Conservation (phyloP, 2,329 filamentous ascomycete genomes). For the Nothopassalora personata region DNA sequence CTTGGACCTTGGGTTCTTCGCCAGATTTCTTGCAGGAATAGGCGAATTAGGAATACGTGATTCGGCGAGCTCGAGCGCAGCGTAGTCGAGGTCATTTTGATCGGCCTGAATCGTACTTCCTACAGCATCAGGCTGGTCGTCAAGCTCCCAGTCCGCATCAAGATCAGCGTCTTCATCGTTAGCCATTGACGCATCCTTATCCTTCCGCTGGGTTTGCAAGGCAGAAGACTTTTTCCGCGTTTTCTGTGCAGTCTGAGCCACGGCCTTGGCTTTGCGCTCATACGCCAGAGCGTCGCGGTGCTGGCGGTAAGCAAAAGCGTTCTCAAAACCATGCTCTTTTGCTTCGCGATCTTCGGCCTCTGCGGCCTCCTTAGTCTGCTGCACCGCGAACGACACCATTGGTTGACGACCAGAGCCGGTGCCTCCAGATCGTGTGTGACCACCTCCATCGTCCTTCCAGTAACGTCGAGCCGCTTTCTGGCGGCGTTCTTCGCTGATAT, state of each 20-base stretch:
- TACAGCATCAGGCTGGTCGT: not conserved
- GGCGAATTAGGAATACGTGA: not conserved
- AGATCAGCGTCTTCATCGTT: not conserved
- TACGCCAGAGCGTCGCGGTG: not conserved
- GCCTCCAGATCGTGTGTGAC: not conserved
- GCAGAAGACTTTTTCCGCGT: not conserved
- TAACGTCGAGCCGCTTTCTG: not conserved
- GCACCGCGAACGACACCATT: not conserved
- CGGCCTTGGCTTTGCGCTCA: not conserved
- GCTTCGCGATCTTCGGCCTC: not conserved
- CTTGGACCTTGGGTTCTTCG: not conserved
- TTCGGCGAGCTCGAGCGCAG: not conserved
- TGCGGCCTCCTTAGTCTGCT: not conserved
- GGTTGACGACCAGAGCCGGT: not conserved
- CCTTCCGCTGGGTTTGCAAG: not conserved
- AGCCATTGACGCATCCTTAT: not conserved
- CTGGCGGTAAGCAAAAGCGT: not conserved
- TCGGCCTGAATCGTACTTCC: not conserved
- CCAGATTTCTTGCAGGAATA: not conserved
- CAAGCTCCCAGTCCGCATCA: not conserved
- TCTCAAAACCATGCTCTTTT: not conserved
- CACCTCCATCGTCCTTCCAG: not conserved
- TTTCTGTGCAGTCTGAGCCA: not conserved
- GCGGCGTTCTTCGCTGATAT: constrained; percentile 32
- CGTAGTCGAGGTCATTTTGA: not conserved